phyloP scores from a whole-genome alignment of 2,329 filamentous ascomycete species.

The Clarireedia paspali region DNA sequence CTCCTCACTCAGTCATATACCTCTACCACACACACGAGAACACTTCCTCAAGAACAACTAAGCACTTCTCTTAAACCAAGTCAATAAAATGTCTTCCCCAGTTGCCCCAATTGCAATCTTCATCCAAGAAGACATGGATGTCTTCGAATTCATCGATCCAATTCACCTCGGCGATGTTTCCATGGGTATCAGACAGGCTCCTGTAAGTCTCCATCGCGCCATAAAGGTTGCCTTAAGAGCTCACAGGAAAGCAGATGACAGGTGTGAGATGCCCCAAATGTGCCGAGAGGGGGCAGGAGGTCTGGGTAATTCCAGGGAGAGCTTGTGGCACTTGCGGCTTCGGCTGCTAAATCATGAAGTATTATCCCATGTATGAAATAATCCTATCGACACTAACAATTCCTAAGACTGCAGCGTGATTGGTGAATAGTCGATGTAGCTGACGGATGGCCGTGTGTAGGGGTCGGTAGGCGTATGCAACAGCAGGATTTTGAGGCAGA shows the following conservation, averaged over 20 bases:
- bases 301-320: constrained; percentile 48
- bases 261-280: constrained; percentile 47
- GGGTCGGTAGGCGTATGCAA: no score
- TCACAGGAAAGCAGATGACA: constrained; percentile 32
- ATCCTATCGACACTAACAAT: not conserved
- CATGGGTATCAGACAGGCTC: constrained; percentile 4
- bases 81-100: constrained; percentile 2
- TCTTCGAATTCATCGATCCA: not conserved
- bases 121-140: constrained; percentile 1
- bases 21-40: not conserved
- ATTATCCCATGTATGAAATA: not conserved
- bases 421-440: no score
- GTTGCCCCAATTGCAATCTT: not conserved
- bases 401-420: no score
- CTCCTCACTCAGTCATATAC: not conserved
- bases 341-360: not conserved
- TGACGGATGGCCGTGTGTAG: not conserved
- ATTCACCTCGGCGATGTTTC: not conserved
- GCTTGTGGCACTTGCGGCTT: constrained; percentile 29
- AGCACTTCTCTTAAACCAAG: not conserved
- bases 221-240: not conserved
- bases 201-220: not conserved
- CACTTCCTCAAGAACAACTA: not conserved
- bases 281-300: constrained; percentile 40
- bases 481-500: not conserved